These are phyloP conservation scores for Suillus discolor DNA, from an alignment of 768 basidiomycete species.

Conservation along the genomic window DNA sequence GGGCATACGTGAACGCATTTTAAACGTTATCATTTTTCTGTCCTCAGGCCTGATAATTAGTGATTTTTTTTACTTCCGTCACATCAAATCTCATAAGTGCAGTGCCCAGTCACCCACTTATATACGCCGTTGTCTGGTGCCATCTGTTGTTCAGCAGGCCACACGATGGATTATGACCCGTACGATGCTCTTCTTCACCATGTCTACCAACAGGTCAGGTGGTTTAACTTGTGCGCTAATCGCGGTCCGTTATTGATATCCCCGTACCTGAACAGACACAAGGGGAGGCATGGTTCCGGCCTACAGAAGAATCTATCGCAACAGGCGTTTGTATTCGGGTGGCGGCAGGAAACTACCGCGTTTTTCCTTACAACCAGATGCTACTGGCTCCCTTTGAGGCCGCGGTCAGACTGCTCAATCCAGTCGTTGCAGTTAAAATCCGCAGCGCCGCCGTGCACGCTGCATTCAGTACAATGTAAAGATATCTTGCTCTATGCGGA, in stretches of 20 bases:
- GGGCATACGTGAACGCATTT: neutral
- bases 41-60: neutral
- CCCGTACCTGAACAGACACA: conserved; percentile 56
- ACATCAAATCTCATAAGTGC: neutral
- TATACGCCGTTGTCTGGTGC: conserved; percentile 8
- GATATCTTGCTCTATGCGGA: conserved; percentile 20
- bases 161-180: conserved; percentile 72
- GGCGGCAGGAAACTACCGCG: conserved; percentile 66
- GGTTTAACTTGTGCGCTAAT: neutral
- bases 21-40: too few species aligned
- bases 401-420: conserved; percentile 73
- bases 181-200: conserved; percentile 81
- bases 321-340: conserved; percentile 79
- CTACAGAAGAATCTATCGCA: conserved; percentile 74
- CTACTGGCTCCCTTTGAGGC: conserved; percentile 78
- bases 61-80: too few species aligned
- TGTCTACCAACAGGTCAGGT: conserved; percentile 71
- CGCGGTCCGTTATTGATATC: neutral
- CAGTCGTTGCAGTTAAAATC: conserved; percentile 81
- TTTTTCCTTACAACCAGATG: conserved; percentile 82
- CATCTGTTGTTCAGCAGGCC: neutral
- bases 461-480: conserved; percentile 66
- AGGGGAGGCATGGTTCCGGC: conserved; percentile 84
- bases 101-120: neutral
- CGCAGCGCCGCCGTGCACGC: conserved; percentile 82